Conservation (phyloP, 495 filamentous ascomycete genomes). For the Chaetomidium leptoderma region DNA sequence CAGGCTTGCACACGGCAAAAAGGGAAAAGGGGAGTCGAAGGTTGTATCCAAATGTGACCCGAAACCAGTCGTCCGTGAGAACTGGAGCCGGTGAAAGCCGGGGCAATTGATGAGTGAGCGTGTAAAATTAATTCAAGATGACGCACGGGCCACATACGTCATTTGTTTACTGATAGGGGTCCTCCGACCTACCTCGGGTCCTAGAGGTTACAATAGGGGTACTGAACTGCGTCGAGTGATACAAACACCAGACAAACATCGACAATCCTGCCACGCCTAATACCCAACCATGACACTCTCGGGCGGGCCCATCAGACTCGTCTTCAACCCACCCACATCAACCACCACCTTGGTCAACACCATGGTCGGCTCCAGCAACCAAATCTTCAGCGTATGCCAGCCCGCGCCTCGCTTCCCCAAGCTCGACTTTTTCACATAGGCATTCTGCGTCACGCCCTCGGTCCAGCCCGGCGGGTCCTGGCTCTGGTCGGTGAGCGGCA, state of each 20-base stretch:
- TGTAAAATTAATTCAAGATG: neutral
- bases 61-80: no score
- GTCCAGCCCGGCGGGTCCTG: slow-evolving; percentile 50
- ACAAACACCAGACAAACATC: neutral
- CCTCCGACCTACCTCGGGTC: no score
- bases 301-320: slow-evolving; percentile 57
- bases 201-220: no score
- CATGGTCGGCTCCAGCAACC: slow-evolving; percentile 51
- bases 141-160: slow-evolving; percentile 21
- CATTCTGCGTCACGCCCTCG: slow-evolving; percentile 46
- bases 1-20: neutral
- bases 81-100: neutral
- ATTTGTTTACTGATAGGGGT: slow-evolving; percentile 15
- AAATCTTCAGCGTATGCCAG: slow-evolving; percentile 50
- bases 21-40: neutral
- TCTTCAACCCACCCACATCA: slow-evolving; percentile 55
- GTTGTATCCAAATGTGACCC: no score
- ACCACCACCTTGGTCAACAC: slow-evolving; percentile 59
- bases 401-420: slow-evolving; percentile 39
- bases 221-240: no score
- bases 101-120: neutral
- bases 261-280: no score
- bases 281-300: slow-evolving; percentile 43
- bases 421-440: slow-evolving; percentile 49
- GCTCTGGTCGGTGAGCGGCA: slow-evolving; percentile 38